phyloP scores from a whole-genome alignment of 148 eudicot species.

The Rhododendron ferrugineum region DNA sequence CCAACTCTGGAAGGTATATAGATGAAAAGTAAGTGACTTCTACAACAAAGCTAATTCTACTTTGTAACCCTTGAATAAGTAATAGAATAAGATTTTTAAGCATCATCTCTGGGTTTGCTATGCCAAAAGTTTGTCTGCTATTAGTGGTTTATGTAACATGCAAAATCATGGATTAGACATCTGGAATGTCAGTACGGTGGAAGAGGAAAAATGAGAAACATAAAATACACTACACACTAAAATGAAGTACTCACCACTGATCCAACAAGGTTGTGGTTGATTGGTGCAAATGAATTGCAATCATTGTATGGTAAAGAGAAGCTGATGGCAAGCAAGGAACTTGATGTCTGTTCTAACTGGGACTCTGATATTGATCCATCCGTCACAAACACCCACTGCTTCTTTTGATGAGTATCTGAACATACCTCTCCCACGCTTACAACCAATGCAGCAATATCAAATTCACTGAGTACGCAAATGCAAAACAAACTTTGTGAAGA shows the following conservation, averaged over 20 bases:
- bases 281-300: conserved; percentile 45
- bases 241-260: conserved; percentile 52
- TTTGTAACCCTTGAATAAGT: background rate
- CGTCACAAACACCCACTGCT: conserved; percentile 91
- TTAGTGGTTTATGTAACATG: background rate
- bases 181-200: background rate
- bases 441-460: conserved; percentile 75
- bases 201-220: background rate
- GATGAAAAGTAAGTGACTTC: background rate
- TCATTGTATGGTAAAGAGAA: conserved; percentile 51
- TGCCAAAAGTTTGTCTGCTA: background rate
- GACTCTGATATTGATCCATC: conserved; percentile 54
- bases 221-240: background rate
- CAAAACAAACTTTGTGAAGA: conserved; percentile 12
- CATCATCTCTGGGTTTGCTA: background rate
- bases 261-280: conserved; percentile 68
- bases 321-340: conserved; percentile 70
- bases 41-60: background rate
- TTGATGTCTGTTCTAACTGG: conserved; percentile 27
- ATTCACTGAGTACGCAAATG: conserved; percentile 54
- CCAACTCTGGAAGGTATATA: background rate
- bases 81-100: background rate
- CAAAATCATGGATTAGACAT: background rate
- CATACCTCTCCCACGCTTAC: conserved; percentile 72
- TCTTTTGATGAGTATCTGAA: conserved; percentile 51